Evolutionary conservation across 108 stramenopile genomes (phyloP).

Genomic region (Cyclostephanos invisitatus): DNA sequence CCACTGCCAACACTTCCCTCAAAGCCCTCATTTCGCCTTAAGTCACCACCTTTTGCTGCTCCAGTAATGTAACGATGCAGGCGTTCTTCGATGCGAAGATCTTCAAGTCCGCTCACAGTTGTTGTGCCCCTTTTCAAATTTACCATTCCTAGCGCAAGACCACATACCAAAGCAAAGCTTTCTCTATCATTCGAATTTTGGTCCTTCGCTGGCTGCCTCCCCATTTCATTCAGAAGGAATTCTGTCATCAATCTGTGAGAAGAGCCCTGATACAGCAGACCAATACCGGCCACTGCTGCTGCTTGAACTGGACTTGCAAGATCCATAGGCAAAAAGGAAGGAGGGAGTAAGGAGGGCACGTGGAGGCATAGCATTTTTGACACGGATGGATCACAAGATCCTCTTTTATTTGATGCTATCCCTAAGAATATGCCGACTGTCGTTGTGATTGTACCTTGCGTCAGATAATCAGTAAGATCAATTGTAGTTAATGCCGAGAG

Average conservation of each 20-base stretch:
- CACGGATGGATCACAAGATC: constrained; percentile 86
- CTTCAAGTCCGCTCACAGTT: constrained; percentile 79
- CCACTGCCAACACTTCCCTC: constrained; percentile 13
- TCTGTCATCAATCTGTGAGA: constrained; percentile 97
- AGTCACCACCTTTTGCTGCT: constrained; percentile 63
- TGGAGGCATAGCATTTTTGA: constrained; percentile 98
- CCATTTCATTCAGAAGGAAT: constrained; percentile 95
- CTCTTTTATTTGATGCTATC: constrained; percentile 94
- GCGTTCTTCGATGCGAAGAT: constrained; percentile 92
- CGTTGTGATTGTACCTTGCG: constrained; percentile 93
- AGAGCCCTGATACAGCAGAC: constrained; percentile 89
- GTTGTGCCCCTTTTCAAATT: constrained; percentile 46
- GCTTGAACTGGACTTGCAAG: constrained; percentile 88
- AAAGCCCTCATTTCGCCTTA: constrained; percentile 45
- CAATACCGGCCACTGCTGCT: constrained; percentile 90
- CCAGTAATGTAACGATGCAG: constrained; percentile 88
- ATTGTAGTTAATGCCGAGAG: constrained; percentile 90
- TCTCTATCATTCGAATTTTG: constrained; percentile 83
- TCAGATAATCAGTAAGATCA: constrained; percentile 96
- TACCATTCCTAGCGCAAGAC: constrained; percentile 50
- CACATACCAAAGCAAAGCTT: constrained; percentile 85
- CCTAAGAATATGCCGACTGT: constrained; percentile 95
- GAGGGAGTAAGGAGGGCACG: constrained; percentile 94
- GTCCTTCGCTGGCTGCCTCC: constrained; percentile 79
- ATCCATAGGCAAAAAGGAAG: constrained; percentile 88